phyloP scores from a whole-genome alignment of 23 red algal species.

The Porphyridium purpureum region DNA sequence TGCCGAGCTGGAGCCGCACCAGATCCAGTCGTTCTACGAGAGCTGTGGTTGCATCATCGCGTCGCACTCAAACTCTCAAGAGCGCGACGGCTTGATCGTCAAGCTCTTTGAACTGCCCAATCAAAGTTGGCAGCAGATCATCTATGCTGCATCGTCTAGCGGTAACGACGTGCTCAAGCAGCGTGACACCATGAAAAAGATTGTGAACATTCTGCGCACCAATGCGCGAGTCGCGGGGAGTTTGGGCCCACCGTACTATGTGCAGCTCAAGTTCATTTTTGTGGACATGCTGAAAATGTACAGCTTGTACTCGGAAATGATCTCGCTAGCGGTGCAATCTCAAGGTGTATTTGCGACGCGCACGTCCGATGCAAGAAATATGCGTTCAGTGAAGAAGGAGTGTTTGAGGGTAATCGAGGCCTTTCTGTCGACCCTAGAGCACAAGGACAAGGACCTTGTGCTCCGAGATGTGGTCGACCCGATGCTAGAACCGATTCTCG shows the following conservation, averaged over 20 bases:
- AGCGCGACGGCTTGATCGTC: conserved; percentile 31
- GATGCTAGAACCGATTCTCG: conserved; percentile 55
- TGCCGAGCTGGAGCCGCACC: conserved; percentile 80
- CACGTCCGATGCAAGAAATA: conserved; percentile 61
- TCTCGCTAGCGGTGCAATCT: conserved; percentile 35
- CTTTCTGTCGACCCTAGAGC: conserved; percentile 28
- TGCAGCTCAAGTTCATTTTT: conserved; percentile 63
- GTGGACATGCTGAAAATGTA: conserved; percentile 72
- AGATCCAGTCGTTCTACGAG: conserved; percentile 94
- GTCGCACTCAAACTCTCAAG: conserved; percentile 15
- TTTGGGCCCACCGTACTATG: conserved; percentile 60
- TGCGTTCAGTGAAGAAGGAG: conserved; percentile 93
- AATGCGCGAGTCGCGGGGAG: conserved; percentile 61
- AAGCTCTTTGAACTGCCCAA: conserved; percentile 94
- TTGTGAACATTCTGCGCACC: conserved; percentile 67
- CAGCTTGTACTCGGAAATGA: conserved; percentile 53
- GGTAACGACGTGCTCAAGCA: conserved; percentile 24
- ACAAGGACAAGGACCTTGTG: conserved; percentile 52
- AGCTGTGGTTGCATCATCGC: conserved; percentile 69
- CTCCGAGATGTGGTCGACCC: conserved; percentile 50
- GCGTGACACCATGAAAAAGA: conserved; percentile 75
- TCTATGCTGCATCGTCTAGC: conserved; percentile 41
- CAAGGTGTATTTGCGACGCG: conserved; percentile 48
- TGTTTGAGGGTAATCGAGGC: conserved; percentile 54
- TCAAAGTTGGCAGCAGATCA: conserved; percentile 48